Evolutionary conservation across 805 yeast genomes (phyloP).

Genomic region (Yarrowia porcina): DNA sequence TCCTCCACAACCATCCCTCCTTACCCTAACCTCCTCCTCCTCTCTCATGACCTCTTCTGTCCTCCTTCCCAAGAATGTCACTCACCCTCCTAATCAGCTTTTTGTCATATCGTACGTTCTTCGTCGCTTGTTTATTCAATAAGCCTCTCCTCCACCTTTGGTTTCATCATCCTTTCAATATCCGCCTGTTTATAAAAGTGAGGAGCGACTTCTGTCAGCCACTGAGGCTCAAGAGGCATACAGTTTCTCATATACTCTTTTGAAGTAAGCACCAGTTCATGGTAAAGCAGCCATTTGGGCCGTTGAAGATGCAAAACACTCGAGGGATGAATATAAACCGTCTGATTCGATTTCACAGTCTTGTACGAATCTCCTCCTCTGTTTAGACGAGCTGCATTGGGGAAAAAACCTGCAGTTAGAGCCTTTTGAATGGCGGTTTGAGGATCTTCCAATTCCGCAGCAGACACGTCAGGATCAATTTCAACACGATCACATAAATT

Average conservation of each 20-base stretch:
- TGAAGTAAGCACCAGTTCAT: constrained; percentile 75
- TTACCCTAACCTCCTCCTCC: too few species aligned
- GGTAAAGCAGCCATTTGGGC: constrained; percentile 79
- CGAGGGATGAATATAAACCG: constrained; percentile 84
- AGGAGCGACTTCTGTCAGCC: constrained; percentile 60
- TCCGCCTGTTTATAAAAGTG: constrained; percentile 41
- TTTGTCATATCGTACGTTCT: too few species aligned
- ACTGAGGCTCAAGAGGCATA: constrained; percentile 73
- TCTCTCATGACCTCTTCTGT: too few species aligned
- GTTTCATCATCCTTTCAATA: constrained; percentile 32
- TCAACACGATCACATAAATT: constrained; percentile 53
- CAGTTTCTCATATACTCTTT: constrained; percentile 91
- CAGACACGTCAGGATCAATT: constrained; percentile 46
- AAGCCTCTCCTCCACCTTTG: neutral
- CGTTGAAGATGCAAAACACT: constrained; percentile 60
- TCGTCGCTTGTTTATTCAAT: too few species aligned
- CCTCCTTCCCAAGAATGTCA: too few species aligned
- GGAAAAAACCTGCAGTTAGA: constrained; percentile 45
- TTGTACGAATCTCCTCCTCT: constrained; percentile 67
- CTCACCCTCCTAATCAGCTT: too few species aligned
- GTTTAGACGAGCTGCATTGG: constrained; percentile 53
- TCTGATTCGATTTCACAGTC: constrained; percentile 59
- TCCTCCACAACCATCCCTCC: too few species aligned
- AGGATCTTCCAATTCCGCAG: constrained; percentile 57
- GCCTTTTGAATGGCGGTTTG: constrained; percentile 62